Conservation (phyloP, 1,284 basidiomycete species). For the Cutaneotrichosporon spelunceum region DNA sequence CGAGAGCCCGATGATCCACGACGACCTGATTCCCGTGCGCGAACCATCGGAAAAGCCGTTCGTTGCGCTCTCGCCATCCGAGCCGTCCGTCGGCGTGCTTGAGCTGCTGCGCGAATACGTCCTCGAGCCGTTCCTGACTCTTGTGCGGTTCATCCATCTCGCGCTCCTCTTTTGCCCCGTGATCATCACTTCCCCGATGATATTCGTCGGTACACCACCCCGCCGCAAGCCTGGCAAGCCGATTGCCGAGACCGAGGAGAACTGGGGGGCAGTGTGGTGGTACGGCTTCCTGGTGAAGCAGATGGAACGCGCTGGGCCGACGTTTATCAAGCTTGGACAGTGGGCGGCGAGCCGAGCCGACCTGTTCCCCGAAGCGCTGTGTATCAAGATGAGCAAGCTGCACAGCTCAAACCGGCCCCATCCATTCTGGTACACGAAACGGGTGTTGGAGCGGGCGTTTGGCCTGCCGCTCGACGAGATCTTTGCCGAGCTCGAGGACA, state of each 20-base stretch:
- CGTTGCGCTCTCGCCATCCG: constrained; percentile 25
- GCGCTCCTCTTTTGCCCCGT: constrained; percentile 83
- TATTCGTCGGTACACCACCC: constrained; percentile 66
- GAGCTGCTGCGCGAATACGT: constrained; percentile 53
- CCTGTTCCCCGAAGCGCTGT: constrained; percentile 89
- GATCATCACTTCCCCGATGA: constrained; percentile 76
- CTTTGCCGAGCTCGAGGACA: constrained; percentile 83
- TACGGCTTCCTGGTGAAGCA: constrained; percentile 80
- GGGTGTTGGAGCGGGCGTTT: constrained; percentile 81
- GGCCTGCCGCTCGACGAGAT: constrained; percentile 77
- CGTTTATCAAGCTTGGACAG: constrained; percentile 97
- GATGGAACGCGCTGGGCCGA: constrained; percentile 94
- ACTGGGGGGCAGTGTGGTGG: constrained; percentile 92
- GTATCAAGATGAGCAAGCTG: constrained; percentile 76
- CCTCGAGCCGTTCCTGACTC: constrained; percentile 82
- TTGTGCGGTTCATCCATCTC: constrained; percentile 78
- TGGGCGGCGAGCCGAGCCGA: constrained; percentile 97
- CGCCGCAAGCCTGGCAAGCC: constrained; percentile 44
- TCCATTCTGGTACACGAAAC: constrained; percentile 73
- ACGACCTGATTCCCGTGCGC: constrained; percentile 27
- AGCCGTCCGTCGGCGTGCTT: constrained; percentile 21
- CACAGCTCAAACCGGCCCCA: constrained; percentile 90
- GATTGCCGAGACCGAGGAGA: constrained; percentile 59
- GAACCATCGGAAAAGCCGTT: constrained; percentile 2
- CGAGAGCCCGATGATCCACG: constrained; percentile 14